Evolutionary conservation across 108 stramenopile species (phyloP), one percentile per base, ranked within the genome.

Genomic region (Stephanodiscus minutulus): DNA sequence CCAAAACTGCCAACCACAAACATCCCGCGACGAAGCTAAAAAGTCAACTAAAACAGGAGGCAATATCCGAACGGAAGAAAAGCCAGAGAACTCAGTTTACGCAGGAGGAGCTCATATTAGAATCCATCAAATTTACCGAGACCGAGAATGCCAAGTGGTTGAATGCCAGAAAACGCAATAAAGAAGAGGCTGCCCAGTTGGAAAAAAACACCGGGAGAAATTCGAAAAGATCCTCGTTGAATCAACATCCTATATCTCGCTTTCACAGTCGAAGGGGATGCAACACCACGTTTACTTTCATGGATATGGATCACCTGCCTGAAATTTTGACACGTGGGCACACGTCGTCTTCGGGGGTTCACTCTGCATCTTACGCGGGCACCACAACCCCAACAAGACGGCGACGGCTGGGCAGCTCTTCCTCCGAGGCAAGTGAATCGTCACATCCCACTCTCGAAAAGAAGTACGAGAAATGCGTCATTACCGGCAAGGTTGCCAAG

Each of bases 61-160:
- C 57, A 33, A 72, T 58, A 9, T 37, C 29, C 15, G 52, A 57
- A 47, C 73, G 60, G 22, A 68, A 66, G 57, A 55, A 41, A 64
- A 69, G 22, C 22, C 70, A 58, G 72, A 83, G 79, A 68, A 74
- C 70, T 31, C 73, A 61, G 37, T 83, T 80, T 60, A 81, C 84
- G 28, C 94, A 95, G 75, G 94, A 93, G 80, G 91, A 95, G 65
- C 61, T 95, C 31, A 74, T 95, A 8, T 48, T 95, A 41, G 94
- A 95, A 72, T 86, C 94, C 1, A 82, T 86, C 9, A 72, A 83
- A 33, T 65, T 68, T 5, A 95, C 94, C 55, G 91, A 91, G 66
- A 78, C 83, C 7, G 86, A 85, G 66, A 95, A 95, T 81, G 17
- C 70, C 50, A 83, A 88, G 72, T 95, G 91, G 91, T 50, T 92